Evolutionary conservation across 2,329 filamentous ascomycete species (phyloP), one percentile per base, ranked within the genome.

Genomic region (Xylariaceae sp.): DNA sequence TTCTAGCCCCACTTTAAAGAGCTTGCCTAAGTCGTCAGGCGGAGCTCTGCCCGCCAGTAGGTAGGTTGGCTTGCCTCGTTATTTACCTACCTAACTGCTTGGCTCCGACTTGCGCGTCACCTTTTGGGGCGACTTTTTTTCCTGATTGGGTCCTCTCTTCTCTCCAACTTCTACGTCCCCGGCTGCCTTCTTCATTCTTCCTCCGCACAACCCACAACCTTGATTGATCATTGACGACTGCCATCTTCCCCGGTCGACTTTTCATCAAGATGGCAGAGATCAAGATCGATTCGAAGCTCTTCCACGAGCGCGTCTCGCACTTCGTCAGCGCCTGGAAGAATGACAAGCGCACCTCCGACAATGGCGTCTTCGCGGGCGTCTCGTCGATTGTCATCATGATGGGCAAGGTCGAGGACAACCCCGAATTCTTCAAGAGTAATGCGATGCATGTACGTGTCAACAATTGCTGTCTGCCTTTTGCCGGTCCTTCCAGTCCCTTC

Each of bases 321-420:
- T 88, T 99, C 71, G 84, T 92, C 73, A 87, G 89, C 69, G 86
- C 91, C 78, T 99, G 95, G 94, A 97, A 96, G 81, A 87, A 89
- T 70, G 93, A 97, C 81, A 93, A 96, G 80, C 89, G 92, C 72
- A 84, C 88, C 63, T 89, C 89, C 73, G 90, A 96, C 37, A 65
- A 60, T 78, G 82, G 86, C 71, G 78, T 93, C 65, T 99, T 97
- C 75, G 87, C 85, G 67, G 93, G 92, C 72, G 92, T 86, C 66
- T 86, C 87, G 65, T 96, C 93, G 62, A 90, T 99, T 70, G 80
- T 94, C 69, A 84, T 97, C 61, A 82, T 95, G 73, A 94, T 97
- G 84, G 94, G 94, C 75, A 99, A 97, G 80, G 92, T 92, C 64
- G 91, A 94, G 71, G 92, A 97, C 71, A 83, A 85, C 48, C 88